Evolutionary conservation across 768 basidiomycete species (phyloP).

Genomic region (Rhodotorula graminis): DNA sequence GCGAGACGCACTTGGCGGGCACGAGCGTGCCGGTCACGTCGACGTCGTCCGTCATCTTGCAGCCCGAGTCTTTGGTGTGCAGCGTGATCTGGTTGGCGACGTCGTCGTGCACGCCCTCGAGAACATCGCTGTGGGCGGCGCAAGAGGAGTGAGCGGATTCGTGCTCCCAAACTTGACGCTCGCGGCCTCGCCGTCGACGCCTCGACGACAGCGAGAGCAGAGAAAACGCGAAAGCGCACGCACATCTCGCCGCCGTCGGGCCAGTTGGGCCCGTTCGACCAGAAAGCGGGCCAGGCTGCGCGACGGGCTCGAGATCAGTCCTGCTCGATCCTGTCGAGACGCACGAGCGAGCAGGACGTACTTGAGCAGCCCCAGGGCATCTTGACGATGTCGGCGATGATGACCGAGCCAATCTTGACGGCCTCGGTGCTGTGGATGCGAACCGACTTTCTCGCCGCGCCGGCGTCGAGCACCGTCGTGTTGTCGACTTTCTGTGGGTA

Average conservation of each 20-base stretch:
- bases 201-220: no score
- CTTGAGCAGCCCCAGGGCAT: slow-evolving; percentile 28
- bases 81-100: slow-evolving; percentile 20
- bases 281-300: slow-evolving; percentile 24
- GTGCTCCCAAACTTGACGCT: no score
- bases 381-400: slow-evolving; percentile 23
- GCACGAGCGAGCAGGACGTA: neutral
- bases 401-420: slow-evolving; percentile 9
- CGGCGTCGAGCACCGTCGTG: slow-evolving; percentile 16
- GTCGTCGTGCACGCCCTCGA: slow-evolving; percentile 24
- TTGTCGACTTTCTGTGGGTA: slow-evolving; percentile 27
- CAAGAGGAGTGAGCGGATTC: neutral
- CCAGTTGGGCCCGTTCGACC: slow-evolving; percentile 8
- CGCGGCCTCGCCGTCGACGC: no score
- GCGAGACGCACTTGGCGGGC: slow-evolving; percentile 15
- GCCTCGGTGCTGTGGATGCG: slow-evolving; percentile 21
- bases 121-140: slow-evolving; percentile 7
- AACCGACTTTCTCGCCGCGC: slow-evolving; percentile 7
- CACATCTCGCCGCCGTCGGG: slow-evolving; percentile 23
- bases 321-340: no score
- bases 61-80: slow-evolving; percentile 14
- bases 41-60: neutral
- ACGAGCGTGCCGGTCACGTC: slow-evolving; percentile 11
- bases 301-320: neutral
- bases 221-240: no score